Evolutionary conservation across 495 filamentous ascomycete genomes (phyloP).

Genomic region (Neurospora tetraspora): DNA sequence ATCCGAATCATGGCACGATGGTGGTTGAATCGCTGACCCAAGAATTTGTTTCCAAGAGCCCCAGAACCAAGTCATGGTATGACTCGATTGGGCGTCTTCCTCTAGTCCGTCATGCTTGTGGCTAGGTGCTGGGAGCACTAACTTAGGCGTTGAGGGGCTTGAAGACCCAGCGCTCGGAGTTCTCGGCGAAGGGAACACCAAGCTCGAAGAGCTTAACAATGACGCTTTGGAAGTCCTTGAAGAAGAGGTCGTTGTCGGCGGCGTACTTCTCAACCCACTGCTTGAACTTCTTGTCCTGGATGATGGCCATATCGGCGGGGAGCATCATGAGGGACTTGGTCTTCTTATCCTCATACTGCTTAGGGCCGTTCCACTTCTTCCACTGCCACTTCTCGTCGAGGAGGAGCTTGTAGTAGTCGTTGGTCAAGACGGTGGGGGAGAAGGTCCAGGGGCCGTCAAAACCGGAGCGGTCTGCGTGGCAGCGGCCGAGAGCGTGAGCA

Average conservation of each 20-base stretch:
- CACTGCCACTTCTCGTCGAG: slow-evolving; percentile 85
- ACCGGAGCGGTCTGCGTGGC: slow-evolving; percentile 81
- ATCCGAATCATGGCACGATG: not conserved
- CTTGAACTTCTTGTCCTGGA: slow-evolving; percentile 84
- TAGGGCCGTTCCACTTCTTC: slow-evolving; percentile 90
- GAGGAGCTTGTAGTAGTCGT: slow-evolving; percentile 87
- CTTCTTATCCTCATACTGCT: slow-evolving; percentile 73
- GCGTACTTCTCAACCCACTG: slow-evolving; percentile 82
- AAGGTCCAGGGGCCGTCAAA: slow-evolving; percentile 95
- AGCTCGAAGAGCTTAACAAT: slow-evolving; percentile 82
- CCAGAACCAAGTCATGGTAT: not conserved
- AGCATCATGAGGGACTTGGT: slow-evolving; percentile 95
- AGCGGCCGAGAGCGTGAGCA: slow-evolving; percentile 87
- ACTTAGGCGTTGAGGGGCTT: slow-evolving; percentile 42
- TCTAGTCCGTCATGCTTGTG: not conserved
- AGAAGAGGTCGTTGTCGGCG: slow-evolving; percentile 84
- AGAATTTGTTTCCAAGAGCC: not conserved
- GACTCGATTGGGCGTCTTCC: not conserved
- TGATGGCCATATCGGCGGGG: slow-evolving; percentile 77
- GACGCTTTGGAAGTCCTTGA: slow-evolving; percentile 76
- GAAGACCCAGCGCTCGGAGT: slow-evolving; percentile 59
- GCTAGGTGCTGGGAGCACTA: not conserved
- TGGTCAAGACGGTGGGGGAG: slow-evolving; percentile 86
- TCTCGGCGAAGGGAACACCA: slow-evolving; percentile 76
- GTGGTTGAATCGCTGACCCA: not conserved